phyloP scores from a whole-genome alignment of 2,329 filamentous ascomycete species.

The Calonectria fujianensis region DNA sequence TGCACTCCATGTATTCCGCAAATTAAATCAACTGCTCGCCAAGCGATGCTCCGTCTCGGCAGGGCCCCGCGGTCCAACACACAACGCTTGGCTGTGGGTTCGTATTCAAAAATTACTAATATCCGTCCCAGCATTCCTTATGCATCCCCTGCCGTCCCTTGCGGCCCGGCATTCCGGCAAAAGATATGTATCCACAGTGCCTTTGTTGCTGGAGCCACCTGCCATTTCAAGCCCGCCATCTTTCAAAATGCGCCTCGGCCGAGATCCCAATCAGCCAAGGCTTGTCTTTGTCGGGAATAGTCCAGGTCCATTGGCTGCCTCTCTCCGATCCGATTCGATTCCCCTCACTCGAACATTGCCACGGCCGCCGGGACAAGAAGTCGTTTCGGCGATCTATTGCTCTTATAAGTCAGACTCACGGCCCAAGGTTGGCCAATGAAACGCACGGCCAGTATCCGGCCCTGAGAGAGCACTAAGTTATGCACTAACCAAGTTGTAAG shows the following conservation, averaged over 20 bases:
- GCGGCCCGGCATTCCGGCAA: slow-evolving; percentile 18
- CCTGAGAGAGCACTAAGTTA: background rate
- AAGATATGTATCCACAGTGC: slow-evolving; percentile 3
- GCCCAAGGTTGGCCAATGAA: background rate
- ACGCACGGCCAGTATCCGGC: background rate
- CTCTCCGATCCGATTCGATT: slow-evolving; percentile 14
- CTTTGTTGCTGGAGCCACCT: slow-evolving; percentile 7
- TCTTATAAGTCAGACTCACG: background rate
- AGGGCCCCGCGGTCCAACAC: slow-evolving; percentile 13
- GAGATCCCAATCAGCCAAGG: slow-evolving; percentile 22
- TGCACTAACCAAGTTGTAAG: background rate
- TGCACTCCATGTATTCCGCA: slow-evolving; percentile 13
- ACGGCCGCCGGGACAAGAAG: background rate
- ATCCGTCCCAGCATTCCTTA: slow-evolving; percentile 1
- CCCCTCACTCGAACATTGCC: background rate
- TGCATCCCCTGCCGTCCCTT: background rate
- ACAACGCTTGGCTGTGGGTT: slow-evolving; percentile 18
- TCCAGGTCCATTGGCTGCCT: slow-evolving; percentile 9
- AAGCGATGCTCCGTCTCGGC: slow-evolving; percentile 13
- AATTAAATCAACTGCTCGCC: slow-evolving; percentile 8
- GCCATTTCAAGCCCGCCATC: slow-evolving; percentile 12
- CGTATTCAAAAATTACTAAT: slow-evolving; percentile 23
- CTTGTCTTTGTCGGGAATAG: slow-evolving; percentile 24
- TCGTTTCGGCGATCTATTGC: background rate
- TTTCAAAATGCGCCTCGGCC: slow-evolving; percentile 4